Evolutionary conservation across 1,284 basidiomycete species (phyloP).

Genomic region (Inonotus obliquus): DNA sequence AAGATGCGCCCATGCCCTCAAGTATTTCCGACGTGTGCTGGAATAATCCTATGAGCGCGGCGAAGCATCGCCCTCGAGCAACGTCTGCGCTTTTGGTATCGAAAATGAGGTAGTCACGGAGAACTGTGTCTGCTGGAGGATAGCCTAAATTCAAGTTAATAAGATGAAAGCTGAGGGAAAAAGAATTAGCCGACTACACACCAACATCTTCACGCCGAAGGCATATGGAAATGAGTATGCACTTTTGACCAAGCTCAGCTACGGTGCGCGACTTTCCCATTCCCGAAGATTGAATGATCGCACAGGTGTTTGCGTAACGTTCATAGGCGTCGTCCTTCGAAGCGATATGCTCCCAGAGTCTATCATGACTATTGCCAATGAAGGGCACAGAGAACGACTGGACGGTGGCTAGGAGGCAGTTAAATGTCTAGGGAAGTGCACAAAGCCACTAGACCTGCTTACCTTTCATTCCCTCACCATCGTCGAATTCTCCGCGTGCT

Average conservation of each 20-base stretch:
- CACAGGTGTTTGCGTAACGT: not conserved
- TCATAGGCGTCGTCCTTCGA: no score
- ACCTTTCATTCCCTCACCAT: no score
- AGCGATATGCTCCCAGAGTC: not conserved
- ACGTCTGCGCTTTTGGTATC: no score
- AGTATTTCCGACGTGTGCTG: not conserved
- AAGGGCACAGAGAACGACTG: not conserved
- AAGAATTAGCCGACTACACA: not conserved
- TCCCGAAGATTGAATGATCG: slow-evolving; percentile 4
- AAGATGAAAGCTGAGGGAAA: not conserved
- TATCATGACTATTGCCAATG: not conserved
- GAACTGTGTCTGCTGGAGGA: not conserved
- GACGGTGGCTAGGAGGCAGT: not conserved
- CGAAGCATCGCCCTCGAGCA: no score
- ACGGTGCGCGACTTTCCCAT: slow-evolving; percentile 5
- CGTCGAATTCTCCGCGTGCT: no score
- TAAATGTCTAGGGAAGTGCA: no score
- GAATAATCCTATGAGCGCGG: not conserved
- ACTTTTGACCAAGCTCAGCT: not conserved
- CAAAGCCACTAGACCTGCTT: no score
- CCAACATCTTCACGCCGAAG: not conserved
- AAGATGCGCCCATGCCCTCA: not conserved
- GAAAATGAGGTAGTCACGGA: not conserved
- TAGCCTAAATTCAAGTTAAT: not conserved
- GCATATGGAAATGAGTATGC: not conserved